Conservation (phyloP, 257 asterid genomes). For the Solanum ahanhuiri region DNA sequence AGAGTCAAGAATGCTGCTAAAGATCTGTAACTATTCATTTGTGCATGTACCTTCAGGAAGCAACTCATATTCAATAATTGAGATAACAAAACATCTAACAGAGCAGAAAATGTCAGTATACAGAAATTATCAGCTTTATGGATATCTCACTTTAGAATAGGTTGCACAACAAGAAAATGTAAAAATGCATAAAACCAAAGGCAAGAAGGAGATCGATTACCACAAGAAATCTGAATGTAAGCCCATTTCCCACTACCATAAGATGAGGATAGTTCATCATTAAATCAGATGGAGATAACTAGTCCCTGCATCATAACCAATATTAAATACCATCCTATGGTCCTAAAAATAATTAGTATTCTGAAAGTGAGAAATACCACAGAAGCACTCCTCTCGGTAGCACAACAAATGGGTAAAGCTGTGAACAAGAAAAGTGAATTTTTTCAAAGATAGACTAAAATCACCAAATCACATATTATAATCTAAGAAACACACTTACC, state of each 20-base stretch:
- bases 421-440: conserved; percentile 16
- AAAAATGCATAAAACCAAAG: neutral
- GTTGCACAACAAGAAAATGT: neutral
- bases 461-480: neutral
- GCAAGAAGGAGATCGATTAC: conserved; percentile 20
- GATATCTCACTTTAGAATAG: neutral
- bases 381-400: conserved; percentile 57
- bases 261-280: conserved; percentile 54
- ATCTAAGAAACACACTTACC: conserved; percentile 25
- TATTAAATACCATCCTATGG: neutral
- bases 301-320: conserved; percentile 44
- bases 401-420: conserved; percentile 72
- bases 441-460: neutral
- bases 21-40: neutral
- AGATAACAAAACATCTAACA: neutral
- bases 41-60: neutral
- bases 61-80: neutral
- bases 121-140: neutral
- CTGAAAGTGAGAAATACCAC: conserved; percentile 41
- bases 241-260: conserved; percentile 59
- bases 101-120: neutral
- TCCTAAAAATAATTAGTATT: neutral
- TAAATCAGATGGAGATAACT: conserved; percentile 67
- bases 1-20: neutral
- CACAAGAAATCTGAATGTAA: conserved; percentile 94